phyloP scores from a whole-genome alignment of 164 flowering plant genomes.

The Aristolochia californica region DNA sequence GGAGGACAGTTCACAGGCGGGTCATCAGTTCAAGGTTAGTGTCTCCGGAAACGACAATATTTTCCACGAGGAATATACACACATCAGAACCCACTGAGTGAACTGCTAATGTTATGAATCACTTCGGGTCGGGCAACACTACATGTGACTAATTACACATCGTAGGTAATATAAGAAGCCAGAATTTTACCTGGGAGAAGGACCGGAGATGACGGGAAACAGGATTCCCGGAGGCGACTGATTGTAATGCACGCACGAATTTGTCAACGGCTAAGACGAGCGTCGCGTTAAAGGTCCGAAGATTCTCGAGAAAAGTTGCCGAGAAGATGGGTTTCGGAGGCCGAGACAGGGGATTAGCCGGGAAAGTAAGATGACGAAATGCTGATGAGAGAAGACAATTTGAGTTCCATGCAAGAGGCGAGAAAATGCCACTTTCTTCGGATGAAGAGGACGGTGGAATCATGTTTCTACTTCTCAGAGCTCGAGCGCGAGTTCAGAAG shows the following conservation, averaged over 20 bases:
- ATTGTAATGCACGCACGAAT: neutral
- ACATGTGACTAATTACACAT: neutral
- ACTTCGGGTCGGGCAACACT: neutral
- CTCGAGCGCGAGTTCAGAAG: too few relatives aligned
- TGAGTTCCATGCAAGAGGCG: neutral
- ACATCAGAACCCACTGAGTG: neutral
- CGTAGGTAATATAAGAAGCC: neutral
- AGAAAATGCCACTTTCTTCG: neutral
- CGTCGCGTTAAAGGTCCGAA: neutral
- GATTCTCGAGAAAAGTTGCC: neutral
- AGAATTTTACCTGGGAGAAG: neutral
- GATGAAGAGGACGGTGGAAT: neutral
- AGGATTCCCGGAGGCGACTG: neutral
- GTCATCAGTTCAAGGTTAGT: neutral
- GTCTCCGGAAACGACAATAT: neutral
- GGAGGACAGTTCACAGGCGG: neutral
- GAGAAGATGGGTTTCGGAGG: constrained; percentile 1
- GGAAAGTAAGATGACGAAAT: constrained; percentile 3
- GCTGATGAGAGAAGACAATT: constrained; percentile 1
- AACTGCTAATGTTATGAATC: neutral
- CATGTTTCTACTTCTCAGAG: too few relatives aligned
- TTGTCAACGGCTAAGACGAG: neutral
- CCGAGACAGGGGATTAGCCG: neutral
- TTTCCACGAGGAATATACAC: neutral
- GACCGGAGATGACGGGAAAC: neutral